Evolutionary conservation across 768 basidiomycete genomes (phyloP).

Genomic region (Cytidiella melzeri): DNA sequence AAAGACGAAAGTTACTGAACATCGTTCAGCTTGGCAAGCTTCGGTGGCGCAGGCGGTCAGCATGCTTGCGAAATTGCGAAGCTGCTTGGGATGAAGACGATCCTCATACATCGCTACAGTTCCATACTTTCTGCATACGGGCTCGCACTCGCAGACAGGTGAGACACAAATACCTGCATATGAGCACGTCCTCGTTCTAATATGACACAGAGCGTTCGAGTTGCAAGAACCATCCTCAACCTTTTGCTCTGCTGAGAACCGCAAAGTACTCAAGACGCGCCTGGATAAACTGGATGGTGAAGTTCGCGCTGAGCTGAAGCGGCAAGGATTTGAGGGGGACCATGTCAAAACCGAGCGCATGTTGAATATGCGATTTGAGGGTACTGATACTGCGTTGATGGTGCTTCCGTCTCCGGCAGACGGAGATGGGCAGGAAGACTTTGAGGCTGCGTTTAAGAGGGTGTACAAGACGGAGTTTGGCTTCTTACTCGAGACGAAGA

Average conservation of each 20-base stretch:
- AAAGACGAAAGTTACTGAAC: not conserved
- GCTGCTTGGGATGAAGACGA: slow-evolving; percentile 79
- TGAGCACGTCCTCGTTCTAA: not conserved
- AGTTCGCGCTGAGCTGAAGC: slow-evolving; percentile 60
- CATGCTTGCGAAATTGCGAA: slow-evolving; percentile 91
- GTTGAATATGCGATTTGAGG: slow-evolving; percentile 91
- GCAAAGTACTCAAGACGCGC: slow-evolving; percentile 48
- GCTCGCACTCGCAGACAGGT: slow-evolving; percentile 82
- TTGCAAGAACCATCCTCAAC: slow-evolving; percentile 86
- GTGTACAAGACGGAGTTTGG: slow-evolving; percentile 87
- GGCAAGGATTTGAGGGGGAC: slow-evolving; percentile 75
- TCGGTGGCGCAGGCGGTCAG: slow-evolving; percentile 88
- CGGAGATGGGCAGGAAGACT: slow-evolving; percentile 61
- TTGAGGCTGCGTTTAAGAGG: slow-evolving; percentile 71
- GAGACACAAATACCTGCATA: slow-evolving; percentile 15
- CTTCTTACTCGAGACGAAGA: slow-evolving; percentile 81
- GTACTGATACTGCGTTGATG: slow-evolving; percentile 92
- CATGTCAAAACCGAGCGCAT: slow-evolving; percentile 74
- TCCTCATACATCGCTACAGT: slow-evolving; percentile 86
- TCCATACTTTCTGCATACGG: slow-evolving; percentile 94
- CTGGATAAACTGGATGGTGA: slow-evolving; percentile 61
- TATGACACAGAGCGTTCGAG: slow-evolving; percentile 59
- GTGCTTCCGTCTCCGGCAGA: slow-evolving; percentile 49
- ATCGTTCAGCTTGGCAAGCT: slow-evolving; percentile 61
- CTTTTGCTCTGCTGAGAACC: slow-evolving; percentile 60